phyloP scores from a whole-genome alignment of 2,329 filamentous ascomycete genomes.

The Pseudopithomyces maydicus region DNA sequence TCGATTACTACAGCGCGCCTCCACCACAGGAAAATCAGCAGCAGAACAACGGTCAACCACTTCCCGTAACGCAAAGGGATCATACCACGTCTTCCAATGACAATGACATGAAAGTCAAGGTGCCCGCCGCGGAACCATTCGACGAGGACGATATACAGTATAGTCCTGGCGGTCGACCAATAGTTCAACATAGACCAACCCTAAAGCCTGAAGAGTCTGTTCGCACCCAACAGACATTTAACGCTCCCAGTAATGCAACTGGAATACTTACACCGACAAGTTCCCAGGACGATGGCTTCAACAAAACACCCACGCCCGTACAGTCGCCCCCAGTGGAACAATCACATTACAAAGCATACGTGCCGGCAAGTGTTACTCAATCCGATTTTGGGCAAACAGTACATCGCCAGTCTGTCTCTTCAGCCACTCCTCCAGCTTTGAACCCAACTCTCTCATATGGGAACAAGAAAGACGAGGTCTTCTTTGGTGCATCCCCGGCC shows the following conservation, averaged over 20 bases:
- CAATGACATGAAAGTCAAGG: slow-evolving; percentile 24
- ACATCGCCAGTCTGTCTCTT: slow-evolving; percentile 32
- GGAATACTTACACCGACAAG: slow-evolving; percentile 43
- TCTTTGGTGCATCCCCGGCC: slow-evolving; percentile 30
- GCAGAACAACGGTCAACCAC: slow-evolving; percentile 7
- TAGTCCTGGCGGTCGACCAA: slow-evolving; percentile 60
- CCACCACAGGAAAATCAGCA: slow-evolving; percentile 15
- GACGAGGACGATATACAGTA: slow-evolving; percentile 47
- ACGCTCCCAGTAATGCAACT: slow-evolving; percentile 31
- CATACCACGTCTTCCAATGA: slow-evolving; percentile 14
- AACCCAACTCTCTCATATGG: slow-evolving; percentile 12
- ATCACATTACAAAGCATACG: slow-evolving; percentile 41
- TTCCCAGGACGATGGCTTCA: slow-evolving; percentile 37
- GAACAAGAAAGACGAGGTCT: slow-evolving; percentile 39
- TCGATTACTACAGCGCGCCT: slow-evolving; percentile 48
- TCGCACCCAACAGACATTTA: slow-evolving; percentile 19
- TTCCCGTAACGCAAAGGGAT: background rate
- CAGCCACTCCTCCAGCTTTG: slow-evolving; percentile 13
- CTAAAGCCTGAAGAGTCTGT: slow-evolving; percentile 17
- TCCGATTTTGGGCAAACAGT: slow-evolving; percentile 14
- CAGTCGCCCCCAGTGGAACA: slow-evolving; percentile 34
- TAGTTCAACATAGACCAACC: slow-evolving; percentile 37
- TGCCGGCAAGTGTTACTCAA: slow-evolving; percentile 24
- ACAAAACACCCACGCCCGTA: slow-evolving; percentile 36
- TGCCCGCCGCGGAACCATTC: slow-evolving; percentile 15